Base-by-base conservation (phyloP, 106 monocot genomes). In the Posidonia australis region DNA sequence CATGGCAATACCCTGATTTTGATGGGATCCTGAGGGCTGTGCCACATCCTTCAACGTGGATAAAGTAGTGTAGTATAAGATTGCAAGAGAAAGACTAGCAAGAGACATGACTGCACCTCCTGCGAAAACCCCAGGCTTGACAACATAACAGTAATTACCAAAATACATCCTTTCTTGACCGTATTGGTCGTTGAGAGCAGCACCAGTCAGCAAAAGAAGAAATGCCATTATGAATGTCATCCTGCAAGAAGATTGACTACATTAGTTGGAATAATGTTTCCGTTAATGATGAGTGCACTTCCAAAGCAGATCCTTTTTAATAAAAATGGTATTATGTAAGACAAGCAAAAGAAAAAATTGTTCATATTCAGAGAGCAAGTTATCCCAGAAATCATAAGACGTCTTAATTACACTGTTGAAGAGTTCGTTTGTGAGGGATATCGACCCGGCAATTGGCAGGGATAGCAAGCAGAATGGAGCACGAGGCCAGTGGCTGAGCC, bases 1-100 rank as follows among this genome's bases (percentile, higher is more conserved):
- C 82, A 96, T 78, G 1, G 76, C 86, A 31, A 96, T 86, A 3
- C 94, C 90, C 16, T 82, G 86, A 65, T 77, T 76, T 16, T 74
- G 68, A 26, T 48, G 20, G 22, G 12, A 54, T 20, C 36, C 44
- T 11, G 42, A 44, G 16, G 60, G 20, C 43, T 10, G 46, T 48
- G 19, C 29, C 48, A 25, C 19, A 16, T 20, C 16, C 42, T 62
- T 51, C n/a, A 18, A 32, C 16, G 49, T 32, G 3, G 36, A 52
- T n/a, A 63, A 28, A 48, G 24, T 24, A 22, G n/a, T 18, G 47
- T 71, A 63, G 43, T 63, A 63, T 45, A 63, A 17, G 21, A 71
- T 54, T 23, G 60, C 62, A 18, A 71, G 24, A 2, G 52, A 51
- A 23, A 71, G 14, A 9, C 71, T 71, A 12, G 43, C 18, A 13